phyloP scores from a whole-genome alignment of 2,329 filamentous ascomycete genomes.

The Ophiocordyceps polyrhachis-furcata region DNA sequence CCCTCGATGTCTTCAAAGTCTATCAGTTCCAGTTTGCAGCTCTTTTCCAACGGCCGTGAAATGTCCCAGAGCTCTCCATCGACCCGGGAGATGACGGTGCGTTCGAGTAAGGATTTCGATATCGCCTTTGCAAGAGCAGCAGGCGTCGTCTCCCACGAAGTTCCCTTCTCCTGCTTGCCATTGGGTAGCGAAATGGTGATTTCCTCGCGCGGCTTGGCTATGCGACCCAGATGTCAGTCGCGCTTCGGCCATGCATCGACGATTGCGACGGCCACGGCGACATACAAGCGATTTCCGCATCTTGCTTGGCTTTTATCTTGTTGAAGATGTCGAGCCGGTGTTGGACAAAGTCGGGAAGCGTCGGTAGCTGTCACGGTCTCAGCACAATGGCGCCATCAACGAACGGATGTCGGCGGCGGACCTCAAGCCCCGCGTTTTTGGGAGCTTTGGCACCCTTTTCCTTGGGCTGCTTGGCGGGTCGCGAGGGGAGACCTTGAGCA shows the following conservation, averaged over 20 bases:
- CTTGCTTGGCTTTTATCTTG: conserved; percentile 65
- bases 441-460: conserved; percentile 24
- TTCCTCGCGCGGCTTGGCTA: conserved; percentile 47
- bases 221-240: conserved; percentile 13
- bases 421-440: conserved; percentile 40
- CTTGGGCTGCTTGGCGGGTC: conserved; percentile 19
- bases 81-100: conserved; percentile 69
- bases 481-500: conserved; percentile 15
- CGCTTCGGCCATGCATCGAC: neutral
- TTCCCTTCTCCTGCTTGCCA: conserved; percentile 53
- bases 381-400: conserved; percentile 8
- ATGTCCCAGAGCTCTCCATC: conserved; percentile 85
- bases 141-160: conserved; percentile 83
- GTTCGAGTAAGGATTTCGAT: conserved; percentile 70
- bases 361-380: conserved; percentile 16
- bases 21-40: conserved; percentile 68
- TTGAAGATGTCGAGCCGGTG: conserved; percentile 78
- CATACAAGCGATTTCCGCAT: conserved; percentile 45
- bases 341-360: conserved; percentile 57
- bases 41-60: conserved; percentile 72
- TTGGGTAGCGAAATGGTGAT: conserved; percentile 59
- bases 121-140: conserved; percentile 59
- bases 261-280: conserved; percentile 4
- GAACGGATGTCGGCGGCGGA: conserved; percentile 15
- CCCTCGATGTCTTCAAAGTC: conserved; percentile 45